Percentiles rank a stretch among this genome's conserved stretches.
These are phyloP conservation scores for Jackrogersella multiformis DNA, from an alignment of 495 filamentous ascomycete species.

Conservation along the genomic window DNA sequence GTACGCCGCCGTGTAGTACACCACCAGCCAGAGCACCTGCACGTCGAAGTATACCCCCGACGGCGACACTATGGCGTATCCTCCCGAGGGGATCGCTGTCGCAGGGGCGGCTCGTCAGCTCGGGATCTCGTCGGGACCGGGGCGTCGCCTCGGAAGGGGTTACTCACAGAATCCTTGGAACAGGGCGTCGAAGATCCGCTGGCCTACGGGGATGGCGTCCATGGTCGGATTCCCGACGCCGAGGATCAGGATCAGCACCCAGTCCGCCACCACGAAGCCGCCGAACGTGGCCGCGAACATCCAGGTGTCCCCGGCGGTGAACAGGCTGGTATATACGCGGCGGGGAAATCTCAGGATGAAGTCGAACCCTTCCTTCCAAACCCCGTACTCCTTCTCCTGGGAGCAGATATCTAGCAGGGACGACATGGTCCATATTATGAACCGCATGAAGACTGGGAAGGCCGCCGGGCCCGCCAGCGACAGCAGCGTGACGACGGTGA, in stretches of 20 bases:
- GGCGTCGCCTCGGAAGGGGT: neutral
- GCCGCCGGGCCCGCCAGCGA: constrained; percentile 79
- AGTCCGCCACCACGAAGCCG: constrained; percentile 75
- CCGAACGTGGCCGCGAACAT: constrained; percentile 72
- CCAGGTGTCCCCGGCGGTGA: constrained; percentile 75
- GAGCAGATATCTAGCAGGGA: constrained; percentile 49
- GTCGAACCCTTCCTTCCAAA: constrained; percentile 64
- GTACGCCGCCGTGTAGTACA: constrained; percentile 80
- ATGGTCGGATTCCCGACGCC: constrained; percentile 72
- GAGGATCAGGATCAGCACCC: constrained; percentile 75
- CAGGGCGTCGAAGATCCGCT: constrained; percentile 72
- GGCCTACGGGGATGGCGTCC: constrained; percentile 60
- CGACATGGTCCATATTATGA: constrained; percentile 72
- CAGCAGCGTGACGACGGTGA: constrained; percentile 74
- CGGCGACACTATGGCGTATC: constrained; percentile 80
- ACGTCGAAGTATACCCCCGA: constrained; percentile 69
- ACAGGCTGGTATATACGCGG: constrained; percentile 78
- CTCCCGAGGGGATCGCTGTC: constrained; percentile 72
- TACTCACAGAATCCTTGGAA: constrained; percentile 70
- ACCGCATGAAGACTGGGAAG: constrained; percentile 73
- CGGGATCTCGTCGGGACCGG: neutral
- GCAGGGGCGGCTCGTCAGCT: constrained; percentile 14
- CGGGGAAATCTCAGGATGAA: constrained; percentile 78
- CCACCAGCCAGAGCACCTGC: constrained; percentile 76
- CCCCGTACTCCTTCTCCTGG: constrained; percentile 44